Percentiles rank a stretch among this genome's conserved stretches.
These are phyloP conservation scores for Penicillium mononematosum DNA, from an alignment of 495 filamentous ascomycete genomes.

Conservation along the genomic window DNA sequence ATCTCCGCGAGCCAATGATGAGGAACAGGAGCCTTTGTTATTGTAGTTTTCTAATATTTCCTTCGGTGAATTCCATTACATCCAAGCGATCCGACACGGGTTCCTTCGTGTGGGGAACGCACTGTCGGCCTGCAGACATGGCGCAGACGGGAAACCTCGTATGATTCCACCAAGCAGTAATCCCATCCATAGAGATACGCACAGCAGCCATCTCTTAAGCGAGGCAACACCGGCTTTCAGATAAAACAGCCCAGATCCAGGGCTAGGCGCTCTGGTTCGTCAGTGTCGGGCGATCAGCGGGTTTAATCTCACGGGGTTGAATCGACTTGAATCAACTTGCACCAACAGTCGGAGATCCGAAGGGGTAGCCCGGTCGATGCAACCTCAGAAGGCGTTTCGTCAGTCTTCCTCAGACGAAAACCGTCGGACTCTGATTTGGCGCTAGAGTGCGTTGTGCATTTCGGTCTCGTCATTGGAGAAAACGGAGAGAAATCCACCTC, in stretches of 20 bases:
- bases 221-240: not conserved
- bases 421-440: constrained; percentile 9
- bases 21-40: constrained; percentile 17
- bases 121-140: not conserved
- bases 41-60: not conserved
- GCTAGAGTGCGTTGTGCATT: constrained; percentile 1
- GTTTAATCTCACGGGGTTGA: constrained; percentile 20
- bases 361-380: constrained; percentile 17
- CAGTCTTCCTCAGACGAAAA: constrained; percentile 9
- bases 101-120: not conserved
- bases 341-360: constrained; percentile 25
- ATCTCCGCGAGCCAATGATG: constrained; percentile 1
- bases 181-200: not conserved
- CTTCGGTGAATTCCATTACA: not conserved
- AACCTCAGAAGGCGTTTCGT: constrained; percentile 17
- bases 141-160: not conserved
- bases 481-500: not conserved
- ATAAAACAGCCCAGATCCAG: constrained; percentile 2
- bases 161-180: not conserved
- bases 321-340: constrained; percentile 8
- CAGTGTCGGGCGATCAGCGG: constrained; percentile 17
- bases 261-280: constrained; percentile 7
- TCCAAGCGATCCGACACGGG: constrained; percentile 5
- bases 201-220: not conserved
- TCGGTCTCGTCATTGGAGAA: constrained; percentile 1